Evolutionary conservation across 2,329 filamentous ascomycete genomes (phyloP), one percentile per base, ranked within the genome.

Genomic region (Incumbomyces delicatus): DNA sequence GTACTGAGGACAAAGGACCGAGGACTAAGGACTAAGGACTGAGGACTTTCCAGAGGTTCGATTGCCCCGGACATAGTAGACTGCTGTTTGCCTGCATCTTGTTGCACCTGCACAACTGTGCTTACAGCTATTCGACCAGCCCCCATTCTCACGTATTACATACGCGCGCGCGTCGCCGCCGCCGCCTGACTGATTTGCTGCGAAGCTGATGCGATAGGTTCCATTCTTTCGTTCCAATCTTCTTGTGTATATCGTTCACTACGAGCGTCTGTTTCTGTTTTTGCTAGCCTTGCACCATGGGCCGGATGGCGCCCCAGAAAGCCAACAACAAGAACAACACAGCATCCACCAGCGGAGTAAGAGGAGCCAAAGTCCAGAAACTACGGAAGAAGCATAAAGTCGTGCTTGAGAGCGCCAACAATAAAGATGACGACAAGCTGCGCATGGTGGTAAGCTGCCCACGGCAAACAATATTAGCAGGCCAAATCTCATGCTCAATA

Each of bases 391-490:
- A 65, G 48, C 68, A 80, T 62, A 80, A 78, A 58, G 72, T 80
- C 41, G 69, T 81, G 22, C 64, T 80, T 47, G 75, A 79, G 59
- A 70, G 68, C 13, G 65, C 80, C 20, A 33, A 27, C 38, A 72
- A 76, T 2, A 74, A 75, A 51, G 74, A 77, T 58, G 79, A 79
- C 63, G 78, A 75, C 58, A 80, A 76, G 57, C 67, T 80, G 39
- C 68, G 72, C 44, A 72, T 74, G 50, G 64, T 70, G 46, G 70
- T 73, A 64, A 58, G 70, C 64, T 27, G 37, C 37, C 29, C 44
- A 27, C n/a, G 30, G 18, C 18, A 29, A 34, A 29, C 18, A 12
- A 20, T 16, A 11, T 40, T 14, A 42, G 31, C 32, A 33, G 46
- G 32, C 44, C 40, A 42, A 31, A 48, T 41, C 51, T 53, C 41